Percentiles rank a stretch among this genome's conserved stretches.
phyloP scores from a whole-genome alignment of 805 yeast species.

The Pichia kluyveri region DNA sequence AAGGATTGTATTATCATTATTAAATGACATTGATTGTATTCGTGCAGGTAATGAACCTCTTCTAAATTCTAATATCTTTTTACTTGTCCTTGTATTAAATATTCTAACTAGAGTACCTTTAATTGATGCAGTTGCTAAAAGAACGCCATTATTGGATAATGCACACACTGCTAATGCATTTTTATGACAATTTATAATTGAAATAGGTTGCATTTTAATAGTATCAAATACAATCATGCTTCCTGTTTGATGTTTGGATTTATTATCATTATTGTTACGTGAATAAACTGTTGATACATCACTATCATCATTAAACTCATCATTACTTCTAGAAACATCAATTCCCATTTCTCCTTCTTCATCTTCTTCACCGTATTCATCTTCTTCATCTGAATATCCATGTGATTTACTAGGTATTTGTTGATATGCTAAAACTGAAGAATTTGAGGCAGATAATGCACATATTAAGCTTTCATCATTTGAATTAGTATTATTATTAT shows the following conservation, averaged over 20 bases:
- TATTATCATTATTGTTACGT: background rate
- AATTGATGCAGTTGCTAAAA: slow-evolving; percentile 81
- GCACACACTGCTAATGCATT: slow-evolving; percentile 60
- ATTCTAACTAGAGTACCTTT: slow-evolving; percentile 88
- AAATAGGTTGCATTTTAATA: slow-evolving; percentile 60
- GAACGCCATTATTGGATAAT: slow-evolving; percentile 64
- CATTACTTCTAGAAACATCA: background rate
- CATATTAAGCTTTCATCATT: slow-evolving; percentile 5
- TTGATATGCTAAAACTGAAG: slow-evolving; percentile 47
- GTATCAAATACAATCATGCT: slow-evolving; percentile 78
- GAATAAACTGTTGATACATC: background rate
- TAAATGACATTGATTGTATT: slow-evolving; percentile 70
- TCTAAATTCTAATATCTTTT: slow-evolving; percentile 61
- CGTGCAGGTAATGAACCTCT: slow-evolving; percentile 81
- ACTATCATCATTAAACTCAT: background rate
- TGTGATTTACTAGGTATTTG: slow-evolving; percentile 27
- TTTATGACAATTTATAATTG: slow-evolving; percentile 81
- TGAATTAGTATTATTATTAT: no score
- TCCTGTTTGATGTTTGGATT: slow-evolving; percentile 31
- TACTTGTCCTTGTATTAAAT: slow-evolving; percentile 59
- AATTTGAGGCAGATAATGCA: slow-evolving; percentile 32
- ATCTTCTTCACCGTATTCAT: background rate
- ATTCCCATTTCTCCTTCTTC: background rate
- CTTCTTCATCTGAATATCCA: background rate
- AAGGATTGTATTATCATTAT: slow-evolving; percentile 56